Conservation (phyloP, 176 grass and related monocot species). For the Aegilops sharonensis region DNA sequence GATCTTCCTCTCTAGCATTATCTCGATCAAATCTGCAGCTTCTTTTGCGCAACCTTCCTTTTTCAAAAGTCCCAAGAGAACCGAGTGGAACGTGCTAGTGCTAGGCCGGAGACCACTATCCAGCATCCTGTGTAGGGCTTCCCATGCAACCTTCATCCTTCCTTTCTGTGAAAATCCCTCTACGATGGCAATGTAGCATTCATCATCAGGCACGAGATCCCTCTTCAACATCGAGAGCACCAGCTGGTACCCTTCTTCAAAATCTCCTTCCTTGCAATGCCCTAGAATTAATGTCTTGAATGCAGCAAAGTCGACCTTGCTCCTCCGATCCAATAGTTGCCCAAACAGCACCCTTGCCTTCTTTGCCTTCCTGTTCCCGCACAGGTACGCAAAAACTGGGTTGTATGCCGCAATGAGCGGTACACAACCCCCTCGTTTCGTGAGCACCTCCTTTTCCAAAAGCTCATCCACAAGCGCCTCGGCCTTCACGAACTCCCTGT, state of each 20-base stretch:
- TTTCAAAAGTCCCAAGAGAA: conserved; percentile 66
- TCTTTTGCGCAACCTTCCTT: conserved; percentile 59
- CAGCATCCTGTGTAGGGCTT: conserved; percentile 73
- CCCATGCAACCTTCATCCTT: conserved; percentile 61
- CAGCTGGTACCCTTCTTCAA: conserved; percentile 59
- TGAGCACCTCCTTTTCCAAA: conserved; percentile 70
- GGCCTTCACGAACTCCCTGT: conserved; percentile 40
- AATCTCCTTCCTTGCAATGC: conserved; percentile 69
- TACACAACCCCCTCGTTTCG: conserved; percentile 44
- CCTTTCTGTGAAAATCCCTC: conserved; percentile 59
- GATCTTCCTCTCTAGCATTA: conserved; percentile 83
- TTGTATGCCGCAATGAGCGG: conserved; percentile 76
- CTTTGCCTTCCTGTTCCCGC: conserved; percentile 59
- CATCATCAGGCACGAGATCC: conserved; percentile 72
- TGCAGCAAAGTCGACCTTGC: conserved; percentile 59
- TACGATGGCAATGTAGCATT: conserved; percentile 55
- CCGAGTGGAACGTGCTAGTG: conserved; percentile 70
- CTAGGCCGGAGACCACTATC: conserved; percentile 71
- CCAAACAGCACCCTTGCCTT: conserved; percentile 69
- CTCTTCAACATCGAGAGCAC: conserved; percentile 78
- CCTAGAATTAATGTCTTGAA: conserved; percentile 85
- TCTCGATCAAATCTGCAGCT: conserved; percentile 55
- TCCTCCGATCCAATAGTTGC: conserved; percentile 60
- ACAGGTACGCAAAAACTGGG: conserved; percentile 64
- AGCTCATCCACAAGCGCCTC: conserved; percentile 78